A percentile compares a stretch with the other conserved stretches of the same genome.
phyloP scores from a whole-genome alignment of 139 green algal species.

The Coelastrella sp. region DNA sequence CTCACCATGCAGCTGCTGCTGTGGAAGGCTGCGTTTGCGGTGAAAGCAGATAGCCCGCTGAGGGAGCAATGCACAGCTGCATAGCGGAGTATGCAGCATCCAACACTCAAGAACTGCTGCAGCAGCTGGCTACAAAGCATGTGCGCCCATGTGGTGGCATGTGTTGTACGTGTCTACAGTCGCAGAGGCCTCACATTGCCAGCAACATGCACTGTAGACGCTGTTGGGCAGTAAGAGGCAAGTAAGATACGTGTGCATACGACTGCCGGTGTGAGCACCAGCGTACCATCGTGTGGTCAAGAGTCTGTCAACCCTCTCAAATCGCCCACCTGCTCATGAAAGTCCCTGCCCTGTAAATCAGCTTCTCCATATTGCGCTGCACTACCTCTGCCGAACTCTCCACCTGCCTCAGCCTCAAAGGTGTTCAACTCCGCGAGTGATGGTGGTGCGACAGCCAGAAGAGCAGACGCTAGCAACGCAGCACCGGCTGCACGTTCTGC shows the following conservation, averaged over 20 bases:
- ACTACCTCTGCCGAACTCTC: slow-evolving; percentile 83
- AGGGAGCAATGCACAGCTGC: too few species aligned
- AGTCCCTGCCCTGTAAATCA: slow-evolving; percentile 73
- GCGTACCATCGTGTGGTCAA: neutral
- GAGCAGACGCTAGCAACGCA: neutral
- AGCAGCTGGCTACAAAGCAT: neutral
- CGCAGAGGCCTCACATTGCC: too few species aligned
- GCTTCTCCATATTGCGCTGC: slow-evolving; percentile 84
- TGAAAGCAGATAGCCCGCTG: too few species aligned
- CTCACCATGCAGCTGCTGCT: too few species aligned
- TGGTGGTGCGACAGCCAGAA: neutral
- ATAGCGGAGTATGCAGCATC: too few species aligned
- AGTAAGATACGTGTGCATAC: too few species aligned
- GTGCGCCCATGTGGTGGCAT: neutral
- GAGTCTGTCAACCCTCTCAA: neutral
- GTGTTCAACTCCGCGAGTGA: slow-evolving; percentile 35
- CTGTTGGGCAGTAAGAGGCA: too few species aligned
- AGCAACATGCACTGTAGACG: too few species aligned
- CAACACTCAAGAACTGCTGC: too few species aligned
- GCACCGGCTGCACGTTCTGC: slow-evolving; percentile 6
- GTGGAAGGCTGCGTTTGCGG: too few species aligned
- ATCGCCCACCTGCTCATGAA: slow-evolving; percentile 62
- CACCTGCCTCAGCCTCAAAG: slow-evolving; percentile 58
- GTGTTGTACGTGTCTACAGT: too few species aligned
- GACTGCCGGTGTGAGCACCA: too few species aligned